Evolutionary conservation across 345 rosid species (phyloP).

Genomic region (Geranium brycei): DNA sequence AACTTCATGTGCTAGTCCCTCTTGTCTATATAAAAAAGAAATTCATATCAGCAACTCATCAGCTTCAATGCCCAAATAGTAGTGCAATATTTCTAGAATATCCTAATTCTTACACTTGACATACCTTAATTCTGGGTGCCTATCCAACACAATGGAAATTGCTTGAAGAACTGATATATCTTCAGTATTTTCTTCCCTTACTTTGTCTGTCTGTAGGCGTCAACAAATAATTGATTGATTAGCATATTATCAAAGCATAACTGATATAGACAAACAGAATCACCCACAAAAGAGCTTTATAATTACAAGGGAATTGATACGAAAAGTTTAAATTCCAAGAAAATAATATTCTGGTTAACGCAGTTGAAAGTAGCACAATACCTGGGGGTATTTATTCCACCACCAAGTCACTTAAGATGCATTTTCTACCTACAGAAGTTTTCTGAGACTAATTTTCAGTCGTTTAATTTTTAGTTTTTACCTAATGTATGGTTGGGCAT

Average conservation of each 20-base stretch:
- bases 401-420: background rate
- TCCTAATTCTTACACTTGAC: background rate
- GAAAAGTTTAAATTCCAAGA: too few species aligned
- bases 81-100: background rate
- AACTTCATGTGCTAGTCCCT: conserved; percentile 68
- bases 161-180: conserved; percentile 91
- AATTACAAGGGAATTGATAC: background rate
- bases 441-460: background rate
- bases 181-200: conserved; percentile 50
- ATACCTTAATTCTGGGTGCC: conserved; percentile 70
- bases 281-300: background rate
- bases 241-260: conserved; percentile 1
- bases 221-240: conserved; percentile 10
- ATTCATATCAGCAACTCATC: conserved; percentile 5
- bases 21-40: conserved; percentile 35
- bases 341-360: background rate
- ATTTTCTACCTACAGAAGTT: background rate
- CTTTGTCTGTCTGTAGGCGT: conserved; percentile 49
- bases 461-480: too few species aligned
- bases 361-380: background rate
- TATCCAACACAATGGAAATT: conserved; percentile 52
- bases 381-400: background rate
- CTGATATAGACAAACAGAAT: background rate
- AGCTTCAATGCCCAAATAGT: background rate
- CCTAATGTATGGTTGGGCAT: background rate